Base-by-base conservation (phyloP, 2,329 filamentous ascomycete species). In the Phaeosphaeriaceae sp. region DNA sequence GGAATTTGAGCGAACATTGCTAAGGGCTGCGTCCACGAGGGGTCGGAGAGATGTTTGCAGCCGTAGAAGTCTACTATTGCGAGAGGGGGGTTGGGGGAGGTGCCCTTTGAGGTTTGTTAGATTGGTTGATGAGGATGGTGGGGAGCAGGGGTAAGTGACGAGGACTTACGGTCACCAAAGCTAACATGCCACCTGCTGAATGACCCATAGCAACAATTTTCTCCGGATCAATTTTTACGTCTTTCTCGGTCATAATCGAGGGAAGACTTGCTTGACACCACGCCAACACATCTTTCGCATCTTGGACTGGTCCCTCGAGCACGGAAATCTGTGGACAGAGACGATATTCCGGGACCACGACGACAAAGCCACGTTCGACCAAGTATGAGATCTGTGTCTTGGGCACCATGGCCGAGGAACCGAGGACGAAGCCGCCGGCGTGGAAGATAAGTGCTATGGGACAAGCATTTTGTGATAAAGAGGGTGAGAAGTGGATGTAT, bases 51-150 rank as follows among this genome's bases (percentile, higher is more conserved):
- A 21, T 50, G 40, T 32, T 55, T 55, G 40, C 28, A 43, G 44
- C 55, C 55, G 49, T 58, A 58, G 22, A 55, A 53, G 30, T 55
- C 59, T 21, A 58, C 30, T n/a, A 61, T 61, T 9, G 59, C 59
- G 21, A 46, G 48, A 3, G 54, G 52, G n/a, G 59, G 52, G 2
- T 47, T 49, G 15, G 47, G 19, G 42, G 48, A 55, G 19, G 22
- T 15, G 22, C 49, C 49, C 49, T 51, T 21, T 4, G 15, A 19
- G n/a, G 15, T 17, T 40, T 26, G 30, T 23, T 8, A 15, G 23
- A n/a, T n/a, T n/a, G n/a, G n/a, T n/a, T n/a, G n/a, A n/a, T n/a
- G n/a, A n/a, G n/a, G n/a, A n/a, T n/a, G n/a, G n/a, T n/a, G n/a
- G n/a, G n/a, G n/a, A n/a, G n/a, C n/a, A n/a, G n/a, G n/a, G n/a